Evolutionary conservation across 140 eudicot species (phyloP).

Genomic region (Bidens hawaiensis): DNA sequence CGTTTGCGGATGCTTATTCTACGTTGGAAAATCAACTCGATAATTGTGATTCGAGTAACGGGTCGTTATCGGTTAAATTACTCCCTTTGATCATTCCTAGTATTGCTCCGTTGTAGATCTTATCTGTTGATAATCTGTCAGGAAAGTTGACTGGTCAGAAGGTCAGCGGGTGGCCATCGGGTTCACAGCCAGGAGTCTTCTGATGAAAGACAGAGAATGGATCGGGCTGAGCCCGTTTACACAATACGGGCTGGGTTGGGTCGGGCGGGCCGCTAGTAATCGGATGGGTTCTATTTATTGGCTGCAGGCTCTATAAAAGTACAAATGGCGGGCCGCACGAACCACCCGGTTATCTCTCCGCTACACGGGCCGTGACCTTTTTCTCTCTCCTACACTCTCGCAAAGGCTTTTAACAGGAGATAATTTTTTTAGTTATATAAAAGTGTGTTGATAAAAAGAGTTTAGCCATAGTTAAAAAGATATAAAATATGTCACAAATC

Average conservation of each 20-base stretch:
- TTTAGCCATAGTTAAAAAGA: not conserved
- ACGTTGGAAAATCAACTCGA: constrained; percentile 56
- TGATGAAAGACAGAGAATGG: not conserved
- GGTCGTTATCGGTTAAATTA: constrained; percentile 32
- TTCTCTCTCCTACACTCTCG: too few relatives aligned
- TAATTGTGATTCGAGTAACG: constrained; percentile 32
- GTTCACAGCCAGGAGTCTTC: too few relatives aligned
- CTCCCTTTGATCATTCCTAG: constrained; percentile 78
- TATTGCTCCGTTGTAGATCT: constrained; percentile 36
- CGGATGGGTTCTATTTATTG: not conserved
- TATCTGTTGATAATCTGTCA: not conserved
- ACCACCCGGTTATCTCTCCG: too few relatives aligned
- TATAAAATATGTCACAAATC: not conserved
- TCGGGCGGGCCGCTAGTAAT: too few relatives aligned
- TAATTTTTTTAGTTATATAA: too few relatives aligned
- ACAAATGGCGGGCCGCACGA: too few relatives aligned
- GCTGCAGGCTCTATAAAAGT: constrained; percentile 17
- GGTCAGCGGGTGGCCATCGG: constrained; percentile 1
- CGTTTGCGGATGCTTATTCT: constrained; percentile 89
- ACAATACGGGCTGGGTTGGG: not conserved
- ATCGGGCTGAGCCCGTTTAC: not conserved
- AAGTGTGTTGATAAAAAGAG: not conserved
- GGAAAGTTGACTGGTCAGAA: not conserved
- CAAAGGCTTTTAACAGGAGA: too few relatives aligned
- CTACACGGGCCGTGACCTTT: too few relatives aligned